These are phyloP conservation scores for Penicillium silybi DNA, from an alignment of 495 filamentous ascomycete species.

Conservation along the genomic window DNA sequence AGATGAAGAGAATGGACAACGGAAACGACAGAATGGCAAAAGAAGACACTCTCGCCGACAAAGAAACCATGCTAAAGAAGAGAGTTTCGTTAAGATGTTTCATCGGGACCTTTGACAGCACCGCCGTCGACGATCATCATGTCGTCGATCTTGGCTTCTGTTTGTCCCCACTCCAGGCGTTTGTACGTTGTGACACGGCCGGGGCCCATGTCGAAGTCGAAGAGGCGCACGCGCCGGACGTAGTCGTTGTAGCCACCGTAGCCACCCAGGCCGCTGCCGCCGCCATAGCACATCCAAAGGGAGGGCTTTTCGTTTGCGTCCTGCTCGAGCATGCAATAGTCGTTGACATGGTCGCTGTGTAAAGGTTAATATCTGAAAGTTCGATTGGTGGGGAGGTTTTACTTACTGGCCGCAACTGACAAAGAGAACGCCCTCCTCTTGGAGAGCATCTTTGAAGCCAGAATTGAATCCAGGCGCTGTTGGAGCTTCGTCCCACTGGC, in stretches of 20 bases:
- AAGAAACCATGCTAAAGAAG: constrained; percentile 8
- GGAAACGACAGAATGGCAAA: constrained; percentile 16
- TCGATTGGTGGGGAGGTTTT: neutral
- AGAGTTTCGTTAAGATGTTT: constrained; percentile 9
- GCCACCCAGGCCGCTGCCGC: constrained; percentile 83
- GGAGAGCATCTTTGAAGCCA: constrained; percentile 79
- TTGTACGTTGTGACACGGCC: constrained; percentile 89
- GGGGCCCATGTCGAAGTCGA: constrained; percentile 87
- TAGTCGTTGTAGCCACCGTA: constrained; percentile 89
- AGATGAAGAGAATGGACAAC: constrained; percentile 1
- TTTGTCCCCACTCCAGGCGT: constrained; percentile 77
- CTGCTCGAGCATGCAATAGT: constrained; percentile 76
- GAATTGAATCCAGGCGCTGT: constrained; percentile 89
- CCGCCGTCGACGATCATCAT: constrained; percentile 85
- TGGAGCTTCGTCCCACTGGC: constrained; percentile 66
- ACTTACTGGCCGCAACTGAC: constrained; percentile 89
- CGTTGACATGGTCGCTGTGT: constrained; percentile 84
- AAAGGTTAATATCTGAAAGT: neutral
- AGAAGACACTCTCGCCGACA: constrained; percentile 4
- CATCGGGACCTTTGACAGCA: constrained; percentile 41
- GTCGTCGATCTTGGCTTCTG: constrained; percentile 69
- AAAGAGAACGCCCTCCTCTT: constrained; percentile 76
- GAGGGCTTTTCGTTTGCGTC: constrained; percentile 51
- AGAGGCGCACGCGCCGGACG: constrained; percentile 78
- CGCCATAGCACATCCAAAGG: constrained; percentile 99